phyloP scores from a whole-genome alignment of 768 basidiomycete species.

The Leucosporidium yakuticum region DNA sequence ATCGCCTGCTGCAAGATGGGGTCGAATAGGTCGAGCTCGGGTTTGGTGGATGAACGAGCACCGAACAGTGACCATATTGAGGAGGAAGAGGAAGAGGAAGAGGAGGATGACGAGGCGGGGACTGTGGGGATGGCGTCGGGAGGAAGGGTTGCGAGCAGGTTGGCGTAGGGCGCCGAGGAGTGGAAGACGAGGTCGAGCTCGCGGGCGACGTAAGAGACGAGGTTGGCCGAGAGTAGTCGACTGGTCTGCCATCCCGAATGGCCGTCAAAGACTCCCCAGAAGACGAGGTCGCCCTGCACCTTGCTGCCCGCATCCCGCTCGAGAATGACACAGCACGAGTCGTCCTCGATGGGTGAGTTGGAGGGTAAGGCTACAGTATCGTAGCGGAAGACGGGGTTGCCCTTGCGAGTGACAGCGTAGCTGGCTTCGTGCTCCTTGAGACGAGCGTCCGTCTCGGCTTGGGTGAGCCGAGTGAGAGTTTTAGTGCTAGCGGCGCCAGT shows the following conservation, averaged over 20 bases:
- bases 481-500: constrained; percentile 26
- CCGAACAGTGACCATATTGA: constrained; percentile 20
- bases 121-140: background rate
- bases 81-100: constrained; percentile 16
- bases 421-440: constrained; percentile 36
- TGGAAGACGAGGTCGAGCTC: constrained; percentile 52
- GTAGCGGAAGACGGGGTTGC: constrained; percentile 45
- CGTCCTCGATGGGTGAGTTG: constrained; percentile 89
- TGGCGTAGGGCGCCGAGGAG: constrained; percentile 17
- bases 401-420: constrained; percentile 30
- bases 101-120: background rate
- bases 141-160: constrained; percentile 20
- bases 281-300: constrained; percentile 28
- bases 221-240: constrained; percentile 67
- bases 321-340: constrained; percentile 42
- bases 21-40: constrained; percentile 50
- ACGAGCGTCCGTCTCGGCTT: constrained; percentile 21
- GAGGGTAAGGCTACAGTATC: constrained; percentile 72
- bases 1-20: constrained; percentile 60
- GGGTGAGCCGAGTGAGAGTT: constrained; percentile 28
- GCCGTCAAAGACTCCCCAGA: constrained; percentile 53
- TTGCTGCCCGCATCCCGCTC: constrained; percentile 27
- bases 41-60: background rate
- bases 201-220: constrained; percentile 75
- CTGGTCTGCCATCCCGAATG: constrained; percentile 82